Conservation (phyloP, 164 flowering plant species). For the Liriodendron chinense region DNA sequence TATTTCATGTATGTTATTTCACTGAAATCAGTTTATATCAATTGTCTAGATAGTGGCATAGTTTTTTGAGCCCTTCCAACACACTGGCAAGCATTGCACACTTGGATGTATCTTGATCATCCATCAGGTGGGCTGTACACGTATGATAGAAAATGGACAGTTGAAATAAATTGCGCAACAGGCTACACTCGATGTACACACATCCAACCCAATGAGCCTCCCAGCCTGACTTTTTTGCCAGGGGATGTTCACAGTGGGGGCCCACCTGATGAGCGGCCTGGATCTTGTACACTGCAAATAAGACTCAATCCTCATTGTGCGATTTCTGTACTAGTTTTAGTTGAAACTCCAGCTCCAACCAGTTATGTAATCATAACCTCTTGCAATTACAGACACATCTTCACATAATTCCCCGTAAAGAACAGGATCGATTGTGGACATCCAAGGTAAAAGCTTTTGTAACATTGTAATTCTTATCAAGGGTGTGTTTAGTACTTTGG, state of each 20-base stretch:
- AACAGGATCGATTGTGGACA: conserved; percentile 69
- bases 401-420: conserved; percentile 86
- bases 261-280: neutral
- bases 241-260: neutral
- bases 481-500: too few relatives aligned
- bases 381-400: conserved; percentile 67
- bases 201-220: neutral
- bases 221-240: neutral
- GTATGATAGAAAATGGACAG: neutral
- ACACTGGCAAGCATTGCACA: neutral
- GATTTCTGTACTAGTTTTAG: neutral
- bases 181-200: neutral
- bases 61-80: neutral
- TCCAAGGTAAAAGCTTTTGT: conserved; percentile 57
- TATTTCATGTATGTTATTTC: conserved; percentile 65
- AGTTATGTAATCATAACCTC: neutral
- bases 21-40: neutral
- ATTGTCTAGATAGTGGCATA: neutral
- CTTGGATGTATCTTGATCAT: neutral
- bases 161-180: neutral
- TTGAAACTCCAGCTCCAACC: neutral
- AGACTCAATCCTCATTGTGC: neutral
- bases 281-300: neutral
- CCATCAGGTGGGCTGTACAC: neutral
- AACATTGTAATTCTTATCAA: too few relatives aligned